phyloP scores from a whole-genome alignment of 129 eudicot genomes.

The Chrysanthemum makinoi region DNA sequence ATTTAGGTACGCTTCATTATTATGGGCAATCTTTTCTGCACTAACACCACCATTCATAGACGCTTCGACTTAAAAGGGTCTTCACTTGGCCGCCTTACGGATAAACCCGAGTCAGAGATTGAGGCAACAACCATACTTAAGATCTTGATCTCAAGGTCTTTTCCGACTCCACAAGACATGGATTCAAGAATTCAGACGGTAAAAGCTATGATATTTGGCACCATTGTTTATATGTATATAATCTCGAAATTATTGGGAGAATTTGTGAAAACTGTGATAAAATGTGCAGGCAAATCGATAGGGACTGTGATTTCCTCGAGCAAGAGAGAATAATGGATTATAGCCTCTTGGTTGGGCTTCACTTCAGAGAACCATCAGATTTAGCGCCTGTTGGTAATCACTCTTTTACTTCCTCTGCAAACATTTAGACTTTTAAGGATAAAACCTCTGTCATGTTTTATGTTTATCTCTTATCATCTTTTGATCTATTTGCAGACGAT shows the following conservation, averaged over 20 bases:
- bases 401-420: not conserved
- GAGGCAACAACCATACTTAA: slow-evolving; percentile 80
- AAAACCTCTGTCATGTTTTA: not conserved
- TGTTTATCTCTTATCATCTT: not conserved
- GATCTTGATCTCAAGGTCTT: slow-evolving; percentile 93
- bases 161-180: slow-evolving; percentile 78
- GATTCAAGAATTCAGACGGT: slow-evolving; percentile 89
- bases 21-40: slow-evolving; percentile 91
- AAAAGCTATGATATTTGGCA: not conserved
- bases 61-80: slow-evolving; percentile 98
- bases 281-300: slow-evolving; percentile 75
- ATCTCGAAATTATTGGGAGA: not conserved
- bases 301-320: slow-evolving; percentile 87
- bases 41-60: slow-evolving; percentile 66
- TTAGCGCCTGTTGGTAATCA: slow-evolving; percentile 32
- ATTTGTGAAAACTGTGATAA: not conserved
- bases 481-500: slow-evolving; percentile 29
- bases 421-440: not conserved
- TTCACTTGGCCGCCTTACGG: slow-evolving; percentile 87
- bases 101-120: slow-evolving; percentile 89
- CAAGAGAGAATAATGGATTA: slow-evolving; percentile 97
- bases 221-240: not conserved
- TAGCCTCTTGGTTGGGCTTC: slow-evolving; percentile 89
- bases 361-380: slow-evolving; percentile 63
- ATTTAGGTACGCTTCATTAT: slow-evolving; percentile 86